Evolutionary conservation across 1,284 basidiomycete genomes (phyloP).

Genomic region (Phaffia rhodozyma): DNA sequence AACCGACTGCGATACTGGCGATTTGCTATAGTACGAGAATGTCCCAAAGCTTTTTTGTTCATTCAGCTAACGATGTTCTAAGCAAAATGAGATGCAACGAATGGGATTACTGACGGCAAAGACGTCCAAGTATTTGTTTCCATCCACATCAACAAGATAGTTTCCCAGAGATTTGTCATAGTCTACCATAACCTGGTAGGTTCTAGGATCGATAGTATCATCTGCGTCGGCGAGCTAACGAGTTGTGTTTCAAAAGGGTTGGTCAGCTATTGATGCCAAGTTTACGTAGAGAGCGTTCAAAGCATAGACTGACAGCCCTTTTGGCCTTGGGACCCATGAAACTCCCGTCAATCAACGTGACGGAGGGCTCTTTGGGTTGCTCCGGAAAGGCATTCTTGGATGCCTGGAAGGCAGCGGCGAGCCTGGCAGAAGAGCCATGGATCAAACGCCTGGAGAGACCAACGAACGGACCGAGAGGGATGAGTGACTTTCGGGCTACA

Average conservation of each 20-base stretch:
- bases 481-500: no score
- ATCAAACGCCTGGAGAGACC: neutral
- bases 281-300: neutral
- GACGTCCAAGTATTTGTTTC: conserved; percentile 43
- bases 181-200: conserved; percentile 7
- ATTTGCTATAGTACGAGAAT: conserved; percentile 19
- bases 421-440: neutral
- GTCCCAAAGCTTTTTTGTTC: no score
- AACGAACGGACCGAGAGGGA: no score
- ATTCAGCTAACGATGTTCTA: neutral
- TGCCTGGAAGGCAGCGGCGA: no score
- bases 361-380: neutral
- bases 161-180: conserved; percentile 13
- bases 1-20: conserved; percentile 38
- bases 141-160: conserved; percentile 44
- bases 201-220: conserved; percentile 7
- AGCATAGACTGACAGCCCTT: neutral
- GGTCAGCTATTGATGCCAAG: neutral
- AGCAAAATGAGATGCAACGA: neutral
- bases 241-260: neutral
- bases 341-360: neutral
- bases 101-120: conserved; percentile 30
- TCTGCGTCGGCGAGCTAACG: neutral
- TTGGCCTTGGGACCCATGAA: neutral
- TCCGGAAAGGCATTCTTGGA: no score